Evolutionary conservation across 1,139 yeast genomes (phyloP), one percentile per base, ranked within the genome.

Genomic region (Chernovozyma aurita): DNA sequence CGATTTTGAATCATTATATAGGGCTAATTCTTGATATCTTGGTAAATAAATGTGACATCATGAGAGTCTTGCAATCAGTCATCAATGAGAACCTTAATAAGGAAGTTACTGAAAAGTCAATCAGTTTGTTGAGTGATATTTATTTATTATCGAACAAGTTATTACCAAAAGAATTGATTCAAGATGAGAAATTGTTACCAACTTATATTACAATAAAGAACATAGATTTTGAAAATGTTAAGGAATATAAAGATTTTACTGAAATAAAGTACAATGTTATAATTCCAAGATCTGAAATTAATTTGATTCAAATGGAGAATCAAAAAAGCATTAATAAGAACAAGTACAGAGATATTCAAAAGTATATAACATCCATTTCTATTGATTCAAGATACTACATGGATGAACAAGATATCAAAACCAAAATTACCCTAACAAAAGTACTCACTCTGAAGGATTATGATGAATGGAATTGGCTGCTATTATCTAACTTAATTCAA

Each of bases 391-490:
- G 76, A 5, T 67, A 68, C 24, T 69, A 73, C 34, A 66, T 84
- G 24, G 95, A 86, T 49, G 97, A 88, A 40, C 46, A 65, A 0
- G 82, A 81, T 33, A 78, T 90, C 48, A 80, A 84, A 47, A 70
- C 73, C 38, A 65, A 85, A 63, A 67, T 92, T 6, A 62, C 65
- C 29, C 81, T 81, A 34, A 79, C 95, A 0, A 79, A 73, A 44
- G 88, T 92, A 2, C 57, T 87, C 31, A 73, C 83, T 5, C 80
- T 95, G 0, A 92, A 90, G 52, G 87, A 82, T 37, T 88, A 73
- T 51, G 69, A 79, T 3, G 80, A 79, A 35, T 94, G 99, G 99
- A 82, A 88, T 51, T 90, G 97, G 95, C 74, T 73, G 24, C 63
- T 80, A 1, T 63, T 90, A 2, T 63, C 74, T 7, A 82, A 77